Base-by-base conservation (phyloP, 495 filamentous ascomycete species). In the Penicillium tannophilum region DNA sequence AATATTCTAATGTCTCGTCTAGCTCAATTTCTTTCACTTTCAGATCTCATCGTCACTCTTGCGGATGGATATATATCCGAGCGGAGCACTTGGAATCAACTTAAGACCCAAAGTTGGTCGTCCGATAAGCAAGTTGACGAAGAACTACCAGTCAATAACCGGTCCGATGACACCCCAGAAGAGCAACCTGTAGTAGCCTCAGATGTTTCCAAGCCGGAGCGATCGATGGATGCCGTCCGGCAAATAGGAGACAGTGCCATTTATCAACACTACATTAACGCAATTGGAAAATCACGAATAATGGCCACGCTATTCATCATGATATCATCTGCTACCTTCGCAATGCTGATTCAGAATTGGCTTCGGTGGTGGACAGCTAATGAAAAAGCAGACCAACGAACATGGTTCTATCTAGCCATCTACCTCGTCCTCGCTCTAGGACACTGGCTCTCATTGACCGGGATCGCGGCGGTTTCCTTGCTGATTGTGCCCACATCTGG, bases 261-360 rank as follows among this genome's bases (percentile, higher is more conserved):
- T 17, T 51, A 51, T 14, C 26, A 51, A 9, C 23, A 33, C 23
- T 51, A 51, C 17, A 17, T 35, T 12, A 14, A 12, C 5, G 48
- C 48, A 35, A 51, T 51, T 51, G 48, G 48, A n/a, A 20, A 17
- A 35, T 51, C 4, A 6, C 8, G 48, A n/a, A 2, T 51, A 0
- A 8, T 51, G 28, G 14, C 16, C 12, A 14, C 16, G 16, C 5
- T 51, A 3, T 24, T 33, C 2, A 51, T 51, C 14, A n/a, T 51
- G 26, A 31, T 51, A n/a, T 51, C 48, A 7, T 31, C 48, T 17
- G 48, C 48, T 7, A 19, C 11, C 4, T 51, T 51, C 28, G 28
- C 28, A 6, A 51, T 51, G 26, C 26, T 51, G 26, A 51, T 51
- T 28, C 48, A 51, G 28, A 51, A 35, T 20, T 51, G 48, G 48